Evolutionary conservation across 164 flowering plant species (phyloP).

Genomic region (Aristolochia fimbriata): DNA sequence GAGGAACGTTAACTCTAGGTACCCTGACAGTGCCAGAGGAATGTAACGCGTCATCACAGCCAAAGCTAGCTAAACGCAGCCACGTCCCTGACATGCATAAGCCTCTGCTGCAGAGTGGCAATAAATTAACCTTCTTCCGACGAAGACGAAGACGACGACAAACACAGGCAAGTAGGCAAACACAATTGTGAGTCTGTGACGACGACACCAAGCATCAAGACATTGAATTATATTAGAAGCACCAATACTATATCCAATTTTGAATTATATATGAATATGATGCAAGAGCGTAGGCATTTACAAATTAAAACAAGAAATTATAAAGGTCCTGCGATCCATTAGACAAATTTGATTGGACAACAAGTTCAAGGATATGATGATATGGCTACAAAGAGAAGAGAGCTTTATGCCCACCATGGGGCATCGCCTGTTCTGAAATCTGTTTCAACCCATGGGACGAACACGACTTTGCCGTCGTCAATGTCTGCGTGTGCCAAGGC

Average conservation of each 20-base stretch:
- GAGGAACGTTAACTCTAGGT: not conserved
- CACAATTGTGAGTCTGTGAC: not conserved
- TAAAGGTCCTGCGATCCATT: no score
- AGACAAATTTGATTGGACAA: no score
- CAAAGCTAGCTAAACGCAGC: not conserved
- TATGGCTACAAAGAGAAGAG: no score
- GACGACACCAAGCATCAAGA: no score
- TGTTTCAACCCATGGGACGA: conserved; percentile 88
- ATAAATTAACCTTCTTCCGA: not conserved
- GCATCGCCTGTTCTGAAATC: conserved; percentile 93
- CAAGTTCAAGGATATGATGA: no score
- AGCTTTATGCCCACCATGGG: conserved; percentile 81
- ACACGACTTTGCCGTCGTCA: conserved; percentile 78
- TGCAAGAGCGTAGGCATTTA: not conserved
- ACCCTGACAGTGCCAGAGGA: not conserved
- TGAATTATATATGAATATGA: not conserved
- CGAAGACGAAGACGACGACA: not conserved
- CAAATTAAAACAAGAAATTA: no score
- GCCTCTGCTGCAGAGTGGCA: not conserved
- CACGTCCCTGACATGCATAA: conserved; percentile 1
- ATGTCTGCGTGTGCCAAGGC: conserved; percentile 79
- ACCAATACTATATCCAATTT: no score
- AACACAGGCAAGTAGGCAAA: no score
- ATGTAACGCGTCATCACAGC: not conserved
- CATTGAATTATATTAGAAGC: not conserved